Conservation (phyloP, 2,329 filamentous ascomycete genomes). For the Exophiala viscosa region DNA sequence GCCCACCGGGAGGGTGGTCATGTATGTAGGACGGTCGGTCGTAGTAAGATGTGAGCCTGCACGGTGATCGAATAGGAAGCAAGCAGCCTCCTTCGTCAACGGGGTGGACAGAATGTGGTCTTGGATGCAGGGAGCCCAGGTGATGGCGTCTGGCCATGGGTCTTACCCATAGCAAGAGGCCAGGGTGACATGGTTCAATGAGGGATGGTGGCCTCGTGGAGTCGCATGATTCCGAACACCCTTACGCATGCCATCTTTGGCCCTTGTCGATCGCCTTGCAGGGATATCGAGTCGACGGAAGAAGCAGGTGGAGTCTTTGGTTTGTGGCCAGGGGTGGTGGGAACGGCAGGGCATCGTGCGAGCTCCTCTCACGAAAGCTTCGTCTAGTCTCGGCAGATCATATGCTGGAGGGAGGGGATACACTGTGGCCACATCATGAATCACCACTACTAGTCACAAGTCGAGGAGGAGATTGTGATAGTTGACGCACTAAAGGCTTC, state of each 20-base stretch:
- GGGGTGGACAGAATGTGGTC: background rate
- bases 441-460: too few relatives aligned
- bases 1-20: too few relatives aligned
- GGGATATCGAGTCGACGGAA: background rate
- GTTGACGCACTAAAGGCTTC: too few relatives aligned
- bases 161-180: background rate
- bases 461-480: too few relatives aligned
- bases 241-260: slow-evolving; percentile 2
- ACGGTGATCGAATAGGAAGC: background rate
- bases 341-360: too few relatives aligned
- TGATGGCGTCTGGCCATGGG: background rate
- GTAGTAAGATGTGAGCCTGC: background rate
- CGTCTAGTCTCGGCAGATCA: too few relatives aligned
- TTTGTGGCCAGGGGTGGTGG: too few relatives aligned
- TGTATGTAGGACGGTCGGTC: too few relatives aligned
- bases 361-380: too few relatives aligned
- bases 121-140: background rate
- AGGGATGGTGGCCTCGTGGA: slow-evolving; percentile 3
- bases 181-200: background rate
- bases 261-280: slow-evolving; percentile 1
- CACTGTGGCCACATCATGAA: too few relatives aligned
- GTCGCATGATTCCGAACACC: slow-evolving; percentile 1
- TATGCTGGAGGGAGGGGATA: too few relatives aligned
- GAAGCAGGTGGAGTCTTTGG: too few relatives aligned
- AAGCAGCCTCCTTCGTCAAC: background rate